Evolutionary conservation across 768 basidiomycete species (phyloP), one percentile per base, ranked within the genome.

Genomic region (Mrakia blollopis): DNA sequence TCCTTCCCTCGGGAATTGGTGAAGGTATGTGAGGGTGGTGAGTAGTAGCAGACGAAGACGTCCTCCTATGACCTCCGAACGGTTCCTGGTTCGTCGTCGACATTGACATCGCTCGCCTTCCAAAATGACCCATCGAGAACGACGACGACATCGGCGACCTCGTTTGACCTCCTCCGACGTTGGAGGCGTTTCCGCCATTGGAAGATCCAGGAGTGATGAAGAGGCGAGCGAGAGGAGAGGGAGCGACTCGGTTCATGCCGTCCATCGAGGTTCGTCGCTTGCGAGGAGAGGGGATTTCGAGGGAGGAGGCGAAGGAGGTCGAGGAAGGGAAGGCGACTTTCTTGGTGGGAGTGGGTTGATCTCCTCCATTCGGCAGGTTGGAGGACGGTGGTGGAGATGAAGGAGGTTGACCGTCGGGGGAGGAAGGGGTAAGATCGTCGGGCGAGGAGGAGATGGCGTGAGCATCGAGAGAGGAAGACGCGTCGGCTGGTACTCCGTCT

Each of bases 191-290:
- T 18, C 30, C 61, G 68, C 32, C 30, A 25, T 32, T 37, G 32
- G 74, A 32, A 37, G 50, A 4, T 52, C 50, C 47, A 44, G 72
- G 67, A 16, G 67, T 63, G 60, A 73, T 67, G 61, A 74, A 78
- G 25, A 78, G 32, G 16, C 65, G 73, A 8, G 77, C 77, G 44
- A 78, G 68, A 11, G 77, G 77, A 5, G 77, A 78, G 23, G 77
- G 77, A 14, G 37, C 21, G 25, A 41, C 67, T 5, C 67, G 62
- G 32, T 67, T 65, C 32, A 57, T 25, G 21, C 67, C 63, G 61
- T 78, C 77, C 32, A 75, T 69, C 13, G 77, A 78, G 25, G 67
- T 44, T 21, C 67, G 52, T 7, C 77, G 77, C 41, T 54, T 62
- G 47, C 73, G 65, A 21, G 77, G 67, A 23, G 63, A 71, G 18